These are phyloP conservation scores for Microstegium vimineum DNA, from an alignment of 176 grass and related monocot genomes.

Conservation along the genomic window DNA sequence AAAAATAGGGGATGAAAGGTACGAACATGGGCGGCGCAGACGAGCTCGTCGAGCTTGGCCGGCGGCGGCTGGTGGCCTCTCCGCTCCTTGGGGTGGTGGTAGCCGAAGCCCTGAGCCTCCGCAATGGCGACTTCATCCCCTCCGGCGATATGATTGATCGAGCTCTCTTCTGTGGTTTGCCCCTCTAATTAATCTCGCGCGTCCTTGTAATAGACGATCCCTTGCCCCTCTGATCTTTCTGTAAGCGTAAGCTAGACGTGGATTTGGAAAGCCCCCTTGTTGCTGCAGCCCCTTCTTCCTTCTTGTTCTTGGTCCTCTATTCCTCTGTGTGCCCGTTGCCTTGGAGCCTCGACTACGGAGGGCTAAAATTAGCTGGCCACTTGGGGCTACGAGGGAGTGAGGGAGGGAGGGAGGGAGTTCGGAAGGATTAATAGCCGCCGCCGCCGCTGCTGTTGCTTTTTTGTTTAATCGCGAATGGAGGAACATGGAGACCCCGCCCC, in stretches of 20 bases:
- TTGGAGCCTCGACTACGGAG: background rate
- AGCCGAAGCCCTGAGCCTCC: constrained; percentile 56
- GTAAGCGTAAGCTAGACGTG: background rate
- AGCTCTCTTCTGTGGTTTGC: background rate
- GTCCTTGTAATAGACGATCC: background rate
- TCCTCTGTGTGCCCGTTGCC: background rate
- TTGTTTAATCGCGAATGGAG: background rate
- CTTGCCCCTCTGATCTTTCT: background rate
- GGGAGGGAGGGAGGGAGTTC: background rate
- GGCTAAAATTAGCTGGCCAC: constrained; percentile 15
- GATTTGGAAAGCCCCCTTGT: background rate
- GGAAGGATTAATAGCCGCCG: background rate
- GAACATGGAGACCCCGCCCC: background rate
- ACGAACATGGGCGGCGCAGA: constrained; percentile 50
- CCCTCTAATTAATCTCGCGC: background rate
- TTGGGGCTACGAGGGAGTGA: background rate
- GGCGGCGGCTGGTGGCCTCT: constrained; percentile 25
- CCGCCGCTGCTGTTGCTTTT: background rate
- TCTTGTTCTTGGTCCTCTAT: too few relatives aligned
- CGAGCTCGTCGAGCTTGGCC: constrained; percentile 76
- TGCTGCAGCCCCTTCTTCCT: background rate
- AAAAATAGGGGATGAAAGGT: background rate
- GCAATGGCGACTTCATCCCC: constrained; percentile 86
- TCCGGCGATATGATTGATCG: background rate
- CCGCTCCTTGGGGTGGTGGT: constrained; percentile 37